These are phyloP conservation scores for Lumnitzera littorea DNA, from an alignment of 345 rosid species.

Conservation along the genomic window DNA sequence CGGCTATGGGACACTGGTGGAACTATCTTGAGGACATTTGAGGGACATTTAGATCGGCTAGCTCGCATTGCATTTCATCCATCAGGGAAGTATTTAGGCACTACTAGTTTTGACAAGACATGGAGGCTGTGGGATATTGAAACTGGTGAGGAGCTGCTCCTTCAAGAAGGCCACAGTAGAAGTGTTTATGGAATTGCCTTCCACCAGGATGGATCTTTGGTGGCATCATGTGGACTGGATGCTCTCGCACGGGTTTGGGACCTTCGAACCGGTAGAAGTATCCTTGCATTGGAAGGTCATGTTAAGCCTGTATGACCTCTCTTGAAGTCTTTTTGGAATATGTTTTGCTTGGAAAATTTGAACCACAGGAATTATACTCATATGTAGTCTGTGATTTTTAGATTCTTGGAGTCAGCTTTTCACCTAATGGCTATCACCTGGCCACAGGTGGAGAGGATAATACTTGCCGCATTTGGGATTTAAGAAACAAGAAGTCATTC, in stretches of 20 bases:
- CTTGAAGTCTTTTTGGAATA: conserved; percentile 2
- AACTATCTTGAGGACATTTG: conserved; percentile 57
- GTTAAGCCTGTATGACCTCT: conserved; percentile 62
- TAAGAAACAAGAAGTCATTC: conserved; percentile 76
- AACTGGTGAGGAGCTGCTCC: conserved; percentile 78
- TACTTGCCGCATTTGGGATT: conserved; percentile 92
- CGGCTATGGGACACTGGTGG: conserved; percentile 88
- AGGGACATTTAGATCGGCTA: conserved; percentile 91
- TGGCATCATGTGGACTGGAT: conserved; percentile 86
- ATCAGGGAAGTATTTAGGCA: conserved; percentile 82
- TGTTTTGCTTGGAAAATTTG: too few relatives aligned
- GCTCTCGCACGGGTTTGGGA: conserved; percentile 94
- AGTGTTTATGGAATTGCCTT: conserved; percentile 87
- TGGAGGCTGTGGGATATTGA: conserved; percentile 96
- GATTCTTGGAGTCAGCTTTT: conserved; percentile 79
- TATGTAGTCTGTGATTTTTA: conserved; percentile 20
- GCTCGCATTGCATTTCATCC: conserved; percentile 94
- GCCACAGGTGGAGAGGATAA: conserved; percentile 97
- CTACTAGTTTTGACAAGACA: conserved; percentile 94
- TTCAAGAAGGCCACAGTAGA: conserved; percentile 96
- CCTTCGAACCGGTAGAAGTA: conserved; percentile 90
- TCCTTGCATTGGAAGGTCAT: conserved; percentile 87
- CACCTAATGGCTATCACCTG: conserved; percentile 95
- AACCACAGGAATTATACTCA: not conserved
- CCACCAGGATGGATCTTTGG: conserved; percentile 93